These are phyloP conservation scores for Nepenthes gracilis DNA, from an alignment of 148 eudicot species.

Conservation along the genomic window DNA sequence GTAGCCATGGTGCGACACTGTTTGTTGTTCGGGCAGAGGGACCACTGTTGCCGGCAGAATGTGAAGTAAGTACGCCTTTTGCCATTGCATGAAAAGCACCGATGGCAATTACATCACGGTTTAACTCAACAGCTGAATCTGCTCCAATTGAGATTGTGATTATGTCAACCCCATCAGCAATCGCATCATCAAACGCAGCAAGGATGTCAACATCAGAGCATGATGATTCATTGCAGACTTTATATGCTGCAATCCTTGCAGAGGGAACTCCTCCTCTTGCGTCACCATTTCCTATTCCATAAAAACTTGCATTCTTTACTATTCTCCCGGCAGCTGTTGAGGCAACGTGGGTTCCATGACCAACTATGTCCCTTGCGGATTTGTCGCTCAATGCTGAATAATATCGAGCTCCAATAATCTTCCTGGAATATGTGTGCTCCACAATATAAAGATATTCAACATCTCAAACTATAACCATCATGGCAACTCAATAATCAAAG, in stretches of 20 bases:
- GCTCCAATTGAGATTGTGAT: constrained; percentile 28
- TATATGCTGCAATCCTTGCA: constrained; percentile 45
- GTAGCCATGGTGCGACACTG: constrained; percentile 46
- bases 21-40: background rate
- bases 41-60: constrained; percentile 27
- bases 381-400: background rate
- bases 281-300: constrained; percentile 25
- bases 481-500: too few species aligned
- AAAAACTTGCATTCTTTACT: constrained; percentile 20
- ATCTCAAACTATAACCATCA: too few species aligned
- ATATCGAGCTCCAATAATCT: constrained; percentile 43
- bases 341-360: constrained; percentile 59
- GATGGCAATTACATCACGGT: constrained; percentile 16
- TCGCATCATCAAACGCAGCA: constrained; percentile 44
- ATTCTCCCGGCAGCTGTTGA: constrained; percentile 41
- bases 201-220: constrained; percentile 13
- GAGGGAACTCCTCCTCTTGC: constrained; percentile 50
- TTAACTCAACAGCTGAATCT: background rate
- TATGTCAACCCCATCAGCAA: constrained; percentile 59
- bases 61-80: constrained; percentile 29
- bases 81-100: constrained; percentile 31
- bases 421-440: constrained; percentile 13
- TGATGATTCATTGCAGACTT: constrained; percentile 7
- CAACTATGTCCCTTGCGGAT: constrained; percentile 22
- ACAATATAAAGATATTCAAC: too few species aligned